Conservation (phyloP, 2,329 filamentous ascomycete species). For the Fonsecaea erecta region DNA sequence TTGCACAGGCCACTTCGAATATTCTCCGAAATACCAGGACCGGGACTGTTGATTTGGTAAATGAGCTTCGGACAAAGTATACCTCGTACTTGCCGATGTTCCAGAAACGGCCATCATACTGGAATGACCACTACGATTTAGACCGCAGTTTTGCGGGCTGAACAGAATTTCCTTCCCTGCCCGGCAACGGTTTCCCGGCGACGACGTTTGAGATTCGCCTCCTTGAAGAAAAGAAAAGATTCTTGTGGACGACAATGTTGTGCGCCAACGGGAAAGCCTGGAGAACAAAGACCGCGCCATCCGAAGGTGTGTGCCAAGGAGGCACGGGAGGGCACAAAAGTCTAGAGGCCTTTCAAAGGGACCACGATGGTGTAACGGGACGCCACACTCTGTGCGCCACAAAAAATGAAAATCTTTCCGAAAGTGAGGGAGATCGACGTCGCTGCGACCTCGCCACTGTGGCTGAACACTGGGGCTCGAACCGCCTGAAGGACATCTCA, state of each 20-base stretch:
- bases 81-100: conserved; percentile 5
- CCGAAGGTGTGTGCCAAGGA: background rate
- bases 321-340: background rate
- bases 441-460: background rate
- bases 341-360: background rate
- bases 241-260: background rate
- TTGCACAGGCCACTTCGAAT: conserved; percentile 11
- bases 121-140: background rate
- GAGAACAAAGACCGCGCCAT: conserved; percentile 2
- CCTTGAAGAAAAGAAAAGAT: background rate
- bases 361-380: background rate
- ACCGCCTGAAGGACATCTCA: background rate
- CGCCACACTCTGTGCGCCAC: conserved; percentile 4
- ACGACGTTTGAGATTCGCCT: background rate
- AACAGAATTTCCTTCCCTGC: background rate
- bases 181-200: background rate
- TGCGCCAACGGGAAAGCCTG: background rate
- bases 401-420: background rate
- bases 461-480: background rate
- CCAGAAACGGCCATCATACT: conserved; percentile 10
- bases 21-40: conserved; percentile 9
- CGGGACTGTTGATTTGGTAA: conserved; percentile 9
- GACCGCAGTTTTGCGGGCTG: background rate
- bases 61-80: conserved; percentile 5
- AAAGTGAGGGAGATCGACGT: background rate